phyloP scores from a whole-genome alignment of 1,284 basidiomycete species.

The Irpex sp. region DNA sequence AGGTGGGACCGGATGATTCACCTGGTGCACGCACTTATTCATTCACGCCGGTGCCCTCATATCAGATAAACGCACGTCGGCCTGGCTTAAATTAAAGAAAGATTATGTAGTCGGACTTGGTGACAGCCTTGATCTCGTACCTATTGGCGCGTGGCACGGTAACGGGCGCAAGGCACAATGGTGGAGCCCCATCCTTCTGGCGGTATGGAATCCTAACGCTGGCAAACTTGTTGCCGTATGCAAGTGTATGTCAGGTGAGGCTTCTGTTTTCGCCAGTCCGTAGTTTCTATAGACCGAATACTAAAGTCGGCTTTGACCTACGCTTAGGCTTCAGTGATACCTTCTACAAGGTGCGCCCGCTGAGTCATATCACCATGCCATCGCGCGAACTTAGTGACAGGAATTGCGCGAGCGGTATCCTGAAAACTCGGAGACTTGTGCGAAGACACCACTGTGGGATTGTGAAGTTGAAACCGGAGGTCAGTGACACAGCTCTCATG shows the following conservation, averaged over 20 bases:
- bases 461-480: conserved; percentile 63
- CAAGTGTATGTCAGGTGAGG: conserved; percentile 78
- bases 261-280: conserved; percentile 4
- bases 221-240: conserved; percentile 79
- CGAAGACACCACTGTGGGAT: conserved; percentile 53
- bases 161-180: conserved; percentile 89
- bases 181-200: conserved; percentile 92
- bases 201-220: conserved; percentile 69
- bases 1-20: conserved; percentile 31
- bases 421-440: conserved; percentile 65
- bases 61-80: conserved; percentile 67
- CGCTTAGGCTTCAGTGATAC: conserved; percentile 78
- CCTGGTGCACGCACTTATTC: not conserved
- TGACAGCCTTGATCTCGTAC: conserved; percentile 75
- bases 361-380: conserved; percentile 1
- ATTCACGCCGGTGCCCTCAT: not conserved
- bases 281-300: not conserved
- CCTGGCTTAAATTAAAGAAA: conserved; percentile 52
- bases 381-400: conserved; percentile 25
- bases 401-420: conserved; percentile 62
- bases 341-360: conserved; percentile 67
- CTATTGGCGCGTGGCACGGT: conserved; percentile 83
- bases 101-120: conserved; percentile 76
- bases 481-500: conserved; percentile 22
- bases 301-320: not conserved